phyloP scores from a whole-genome alignment of 352 stramenopile genomes.

The Globisporangium cederbergense region DNA sequence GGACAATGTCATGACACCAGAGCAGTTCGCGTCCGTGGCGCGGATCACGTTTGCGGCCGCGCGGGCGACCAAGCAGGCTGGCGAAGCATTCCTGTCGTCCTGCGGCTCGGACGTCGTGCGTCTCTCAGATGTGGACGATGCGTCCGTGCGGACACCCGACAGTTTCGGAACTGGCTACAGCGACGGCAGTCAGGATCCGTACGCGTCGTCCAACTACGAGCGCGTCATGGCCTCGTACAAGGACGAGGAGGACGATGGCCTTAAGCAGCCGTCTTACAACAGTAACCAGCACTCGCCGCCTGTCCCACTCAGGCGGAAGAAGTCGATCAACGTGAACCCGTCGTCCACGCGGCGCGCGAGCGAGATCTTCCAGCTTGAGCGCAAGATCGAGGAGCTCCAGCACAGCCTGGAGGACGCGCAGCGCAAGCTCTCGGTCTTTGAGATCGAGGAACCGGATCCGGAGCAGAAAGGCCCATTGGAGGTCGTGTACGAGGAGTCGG shows the following conservation, averaged over 20 bases:
- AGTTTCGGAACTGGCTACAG: constrained; percentile 35
- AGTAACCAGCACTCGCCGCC: constrained; percentile 1
- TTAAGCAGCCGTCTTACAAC: neutral
- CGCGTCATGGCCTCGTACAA: constrained; percentile 48
- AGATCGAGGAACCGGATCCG: constrained; percentile 46
- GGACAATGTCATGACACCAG: constrained; percentile 33
- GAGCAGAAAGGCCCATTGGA: constrained; percentile 32
- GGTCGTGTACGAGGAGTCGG: constrained; percentile 39
- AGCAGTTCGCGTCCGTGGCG: constrained; percentile 57
- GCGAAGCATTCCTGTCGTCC: constrained; percentile 53
- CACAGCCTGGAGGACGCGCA: constrained; percentile 56
- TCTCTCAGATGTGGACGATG: constrained; percentile 20
- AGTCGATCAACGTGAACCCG: constrained; percentile 19
- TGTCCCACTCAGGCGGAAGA: constrained; percentile 8
- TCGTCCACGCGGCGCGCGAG: constrained; percentile 22
- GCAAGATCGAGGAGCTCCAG: constrained; percentile 63
- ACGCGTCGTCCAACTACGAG: constrained; percentile 59
- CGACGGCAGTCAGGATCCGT: constrained; percentile 45
- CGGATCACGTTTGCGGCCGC: constrained; percentile 67
- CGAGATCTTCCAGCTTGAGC: constrained; percentile 51
- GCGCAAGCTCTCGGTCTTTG: constrained; percentile 56
- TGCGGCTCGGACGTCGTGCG: constrained; percentile 34
- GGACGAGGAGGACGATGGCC: constrained; percentile 24
- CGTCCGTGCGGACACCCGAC: constrained; percentile 14
- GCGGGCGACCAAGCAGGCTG: constrained; percentile 46